Evolutionary conservation across 129 eudicot species (phyloP), one percentile per base, ranked within the genome.

Genomic region (Oenanthe sinensis): DNA sequence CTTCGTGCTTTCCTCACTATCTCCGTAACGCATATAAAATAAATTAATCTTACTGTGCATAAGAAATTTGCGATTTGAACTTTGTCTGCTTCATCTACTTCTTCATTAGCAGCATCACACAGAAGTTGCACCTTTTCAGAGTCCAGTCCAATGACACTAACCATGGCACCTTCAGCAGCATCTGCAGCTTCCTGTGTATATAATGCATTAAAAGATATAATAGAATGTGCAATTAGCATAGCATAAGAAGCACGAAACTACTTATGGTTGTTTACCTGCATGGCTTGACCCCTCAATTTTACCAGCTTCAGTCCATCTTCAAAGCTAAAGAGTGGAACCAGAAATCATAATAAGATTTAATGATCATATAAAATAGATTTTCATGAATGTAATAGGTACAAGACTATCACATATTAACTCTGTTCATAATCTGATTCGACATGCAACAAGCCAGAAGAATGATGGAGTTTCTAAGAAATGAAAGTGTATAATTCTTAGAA

Each of bases 281-380:
- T 94, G 33, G 98, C 98, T 85, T 94, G 93, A 68, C 98, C 98
- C 88, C 98, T 89, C 77, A 94, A 81, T 85, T 94, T 91, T 46
- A 94, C 98, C 86, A 94, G 83, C 93, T 94, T 94, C 79, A 94
- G 92, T 82, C 98, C 98, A 82, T 94, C 98, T 83, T 94, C 98
- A 40, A 94, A 94, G 91, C 98, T 94, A 80, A 76, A 55, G 58
- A 76, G 44, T 16, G 46, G 14, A 77, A 50, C 40, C 37, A 63
- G 13, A 42, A 33, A 16, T 43, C 6, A 60, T n/a, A 36, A 71
- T 42, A 8, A 22, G 15, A 17, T 36, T n/a, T 26, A 26, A 30
- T 17, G 67, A 36, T 60, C 75, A 5, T 65, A 48, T 45, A 46
- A 67, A 67, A 30, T 60, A 79, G 22, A 60, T 22, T 79, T 45